Evolutionary conservation across 129 eudicot species (phyloP).

Genomic region (Flaveria robusta): DNA sequence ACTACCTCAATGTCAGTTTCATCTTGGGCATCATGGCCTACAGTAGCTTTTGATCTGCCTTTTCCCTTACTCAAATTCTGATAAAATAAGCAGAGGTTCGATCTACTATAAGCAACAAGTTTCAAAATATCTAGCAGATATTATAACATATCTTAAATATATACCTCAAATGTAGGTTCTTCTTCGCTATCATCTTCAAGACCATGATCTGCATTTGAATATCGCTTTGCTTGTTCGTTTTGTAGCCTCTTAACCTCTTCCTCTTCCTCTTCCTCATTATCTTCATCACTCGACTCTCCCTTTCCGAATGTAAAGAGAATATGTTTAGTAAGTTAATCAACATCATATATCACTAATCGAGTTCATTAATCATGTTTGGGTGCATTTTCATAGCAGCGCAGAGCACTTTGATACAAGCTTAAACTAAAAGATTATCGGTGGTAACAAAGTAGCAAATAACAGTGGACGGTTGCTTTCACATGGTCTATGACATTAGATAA

Average conservation of each 20-base stretch:
- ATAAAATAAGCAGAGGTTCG: conserved; percentile 21
- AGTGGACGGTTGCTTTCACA: background rate
- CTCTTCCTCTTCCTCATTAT: conserved; percentile 83
- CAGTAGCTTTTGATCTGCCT: conserved; percentile 41
- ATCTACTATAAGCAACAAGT: background rate
- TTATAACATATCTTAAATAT: background rate
- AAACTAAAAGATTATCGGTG: background rate
- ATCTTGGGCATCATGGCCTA: conserved; percentile 45
- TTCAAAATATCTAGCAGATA: background rate
- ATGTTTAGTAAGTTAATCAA: conserved; percentile 6
- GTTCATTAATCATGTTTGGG: conserved; percentile 8
- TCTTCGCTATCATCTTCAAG: conserved; percentile 65
- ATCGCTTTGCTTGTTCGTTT: conserved; percentile 46
- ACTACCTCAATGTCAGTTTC: conserved; percentile 60
- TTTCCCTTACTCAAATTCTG: conserved; percentile 60
- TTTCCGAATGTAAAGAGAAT: conserved; percentile 13
- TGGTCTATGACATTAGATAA: background rate
- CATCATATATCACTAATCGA: conserved; percentile 6
- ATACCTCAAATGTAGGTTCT: conserved; percentile 83
- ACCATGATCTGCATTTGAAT: conserved; percentile 69
- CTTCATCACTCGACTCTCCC: conserved; percentile 71
- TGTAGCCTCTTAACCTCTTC: conserved; percentile 70
- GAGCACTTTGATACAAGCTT: conserved; percentile 5
- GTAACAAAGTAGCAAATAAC: background rate
- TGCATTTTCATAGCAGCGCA: background rate